Base-by-base conservation (phyloP, 2,329 filamentous ascomycete species). In the Thielaviopsis euricoi region DNA sequence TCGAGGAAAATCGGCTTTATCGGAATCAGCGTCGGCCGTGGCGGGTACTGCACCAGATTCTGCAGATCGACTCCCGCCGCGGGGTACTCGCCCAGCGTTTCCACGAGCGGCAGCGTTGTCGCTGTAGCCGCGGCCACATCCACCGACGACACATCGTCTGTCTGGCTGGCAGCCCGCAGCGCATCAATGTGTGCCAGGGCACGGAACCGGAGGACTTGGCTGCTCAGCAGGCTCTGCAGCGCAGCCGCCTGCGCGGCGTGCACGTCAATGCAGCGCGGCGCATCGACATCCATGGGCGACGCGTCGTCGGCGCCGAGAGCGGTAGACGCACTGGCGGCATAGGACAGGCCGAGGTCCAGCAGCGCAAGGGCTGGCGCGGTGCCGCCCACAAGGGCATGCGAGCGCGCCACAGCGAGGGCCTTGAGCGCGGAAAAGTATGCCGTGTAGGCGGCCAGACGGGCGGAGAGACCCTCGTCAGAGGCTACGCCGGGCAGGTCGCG, bases 1-100 rank as follows among this genome's bases (percentile, higher is more conserved):
- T 98, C 93, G 60, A 97, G 81, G 76, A 97, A 97, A 37, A 97
- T 77, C 26, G 93, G 93, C 74, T 98, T 98, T 56, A 95, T 85
- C 0, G 93, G 89, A 46, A 97, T 82, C 1, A 86, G 78, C 61
- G 87, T 82, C 63, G 96, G 73, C 67, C 83, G 86, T 17, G 1
- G 91, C 13, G 93, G 93, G 69, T 90, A 96, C 4, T 83, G 80
- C 52, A 97, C 90, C 25, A 98, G 73, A 63, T 91, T 91, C 49
- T 76, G 76, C 25, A 96, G 75, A 67, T 95, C 83, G 10, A 89
- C 79, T 25, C 79, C 79, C 2, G 17, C 50, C 3, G 76, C 71
- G 1, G 88, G 86, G 67, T 90, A 97, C 62, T 86, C 82, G 64
- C 82, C 76, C 52, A 97, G 76, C 23, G 80, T 79, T 67, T 93